phyloP scores from a whole-genome alignment of 306 rosid species.

The cucumber (Cucumis sativus) region Cucumber_9930_V3 NC_026657.2:33654501-33655000 shows the following conservation, averaged over 20 bases:
- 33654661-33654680: background rate
- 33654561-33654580: conserved; percentile 1
- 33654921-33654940: no score
- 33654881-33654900: no score
- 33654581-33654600: conserved; percentile 14
- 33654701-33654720: conserved; percentile 12
- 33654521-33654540: background rate
- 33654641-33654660: background rate
- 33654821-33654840: no score
- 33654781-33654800: conserved; percentile 7
- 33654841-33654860: no score
- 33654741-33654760: background rate
- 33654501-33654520: background rate
- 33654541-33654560: background rate
- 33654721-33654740: background rate
- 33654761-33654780: conserved; percentile 1
- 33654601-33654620: conserved; percentile 22
- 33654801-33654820: no score
- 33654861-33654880: no score
- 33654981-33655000: no score
- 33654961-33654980: no score
- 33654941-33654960: no score
- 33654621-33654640: conserved; percentile 12
- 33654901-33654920: no score
- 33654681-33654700: background rate